Conservation (phyloP, 257 asterid genomes). For the Rehmannia glutinosa region DNA sequence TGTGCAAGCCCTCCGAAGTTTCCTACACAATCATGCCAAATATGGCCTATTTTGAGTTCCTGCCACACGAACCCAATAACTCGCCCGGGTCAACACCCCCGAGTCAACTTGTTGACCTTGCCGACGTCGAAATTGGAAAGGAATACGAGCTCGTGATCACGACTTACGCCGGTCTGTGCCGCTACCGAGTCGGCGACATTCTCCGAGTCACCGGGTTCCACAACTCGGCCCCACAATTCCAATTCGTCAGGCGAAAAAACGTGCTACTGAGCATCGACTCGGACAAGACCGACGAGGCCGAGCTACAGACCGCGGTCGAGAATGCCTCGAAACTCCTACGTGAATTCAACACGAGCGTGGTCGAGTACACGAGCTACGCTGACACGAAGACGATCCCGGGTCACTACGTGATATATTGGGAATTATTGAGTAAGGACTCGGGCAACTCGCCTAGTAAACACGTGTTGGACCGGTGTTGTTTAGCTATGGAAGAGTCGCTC, state of each 20-base stretch:
- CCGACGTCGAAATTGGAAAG: constrained; percentile 74
- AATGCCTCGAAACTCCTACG: constrained; percentile 53
- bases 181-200: constrained; percentile 92
- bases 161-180: constrained; percentile 70
- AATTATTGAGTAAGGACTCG: constrained; percentile 57
- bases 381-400: constrained; percentile 90
- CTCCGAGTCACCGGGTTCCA: constrained; percentile 95
- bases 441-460: constrained; percentile 35
- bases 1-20: constrained; percentile 83
- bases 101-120: constrained; percentile 67
- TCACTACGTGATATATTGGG: constrained; percentile 92
- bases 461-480: constrained; percentile 58
- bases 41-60: constrained; percentile 96
- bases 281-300: constrained; percentile 96
- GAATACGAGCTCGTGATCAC: constrained; percentile 93
- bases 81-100: constrained; percentile 33
- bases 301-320: constrained; percentile 78
- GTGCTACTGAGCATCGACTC: constrained; percentile 85
- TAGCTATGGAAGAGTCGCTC: constrained; percentile 85
- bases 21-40: constrained; percentile 95
- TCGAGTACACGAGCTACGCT: constrained; percentile 91
- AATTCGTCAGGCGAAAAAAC: constrained; percentile 79
- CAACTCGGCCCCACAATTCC: constrained; percentile 87
- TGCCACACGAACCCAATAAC: constrained; percentile 59
- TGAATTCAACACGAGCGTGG: constrained; percentile 58